Base-by-base conservation (phyloP, 1,284 basidiomycete genomes). In the Mrakiaceae sp. region DNA sequence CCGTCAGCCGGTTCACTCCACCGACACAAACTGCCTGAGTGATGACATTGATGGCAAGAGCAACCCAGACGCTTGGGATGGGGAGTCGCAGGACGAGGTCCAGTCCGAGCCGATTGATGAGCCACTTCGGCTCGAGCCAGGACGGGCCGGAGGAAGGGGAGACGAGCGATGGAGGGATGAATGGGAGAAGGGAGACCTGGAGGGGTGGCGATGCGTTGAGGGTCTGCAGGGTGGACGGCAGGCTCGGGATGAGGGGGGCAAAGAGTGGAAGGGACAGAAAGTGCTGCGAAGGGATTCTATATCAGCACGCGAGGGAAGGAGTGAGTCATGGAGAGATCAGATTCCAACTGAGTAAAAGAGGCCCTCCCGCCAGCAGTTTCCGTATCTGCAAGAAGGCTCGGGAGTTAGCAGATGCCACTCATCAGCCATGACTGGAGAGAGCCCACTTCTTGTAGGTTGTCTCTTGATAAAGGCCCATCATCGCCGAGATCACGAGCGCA, bases 11-110 rank as follows among this genome's bases (percentile, higher is more conserved):
- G 73, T 97, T 87, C 54, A 96, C 93, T 50, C 93, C 94, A 2
- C 89, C 81, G n/a, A 90, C 86, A 75, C 93, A 97, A 12, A 95
- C 68, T 2, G 93, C 80, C 73, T 95, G 91, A 0, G 92, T 96
- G 48, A 87, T 69, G 3, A 92, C 87, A 75, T 95, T 96, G 44
- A 88, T 74, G 5, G 81, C 72, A 47, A 97, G 81, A 1, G 86
- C 83, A 10, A 86, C 67, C 71, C 86, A 82, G 53, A 86, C 83
- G 14, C 79, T 75, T 0, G 90, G 90, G 14, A 92, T 71, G 6
- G 76, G 72, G 1, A 74, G 39, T 47, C 70, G 43, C 44, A 66
- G 44, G 16, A 42, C 42, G n/a, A 66, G 42, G 50, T 66, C 64
- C 12, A 66, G 27, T 3, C 64, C 64, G 10, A 66, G 44, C 10